Conservation (phyloP, 2,329 filamentous ascomycete species). For the Xylariaceae sp. region DNA sequence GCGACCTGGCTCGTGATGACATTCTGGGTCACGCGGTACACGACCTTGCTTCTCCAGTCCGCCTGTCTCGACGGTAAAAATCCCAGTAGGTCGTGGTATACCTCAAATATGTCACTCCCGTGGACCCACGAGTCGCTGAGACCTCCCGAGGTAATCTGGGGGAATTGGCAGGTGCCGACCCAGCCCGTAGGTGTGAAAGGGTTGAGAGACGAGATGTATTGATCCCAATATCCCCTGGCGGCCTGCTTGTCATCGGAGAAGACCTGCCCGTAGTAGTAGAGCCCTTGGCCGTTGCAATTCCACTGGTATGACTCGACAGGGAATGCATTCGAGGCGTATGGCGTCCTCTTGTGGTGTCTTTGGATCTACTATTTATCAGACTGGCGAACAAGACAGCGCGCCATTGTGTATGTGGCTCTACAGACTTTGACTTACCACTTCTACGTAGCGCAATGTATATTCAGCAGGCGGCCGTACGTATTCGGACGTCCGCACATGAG, state of each 20-base stretch:
- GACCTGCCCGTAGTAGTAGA: slow-evolving; percentile 66
- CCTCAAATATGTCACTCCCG: slow-evolving; percentile 70
- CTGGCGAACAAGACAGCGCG: not conserved
- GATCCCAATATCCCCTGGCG: slow-evolving; percentile 61
- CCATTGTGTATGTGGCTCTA: no score
- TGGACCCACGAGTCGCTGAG: slow-evolving; percentile 73
- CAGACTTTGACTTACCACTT: slow-evolving; percentile 61
- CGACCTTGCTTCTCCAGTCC: slow-evolving; percentile 41
- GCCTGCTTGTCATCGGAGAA: slow-evolving; percentile 27
- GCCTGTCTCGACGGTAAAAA: slow-evolving; percentile 56
- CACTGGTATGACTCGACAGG: slow-evolving; percentile 68
- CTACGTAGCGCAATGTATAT: slow-evolving; percentile 70
- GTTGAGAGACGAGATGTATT: slow-evolving; percentile 58
- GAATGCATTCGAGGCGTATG: slow-evolving; percentile 74
- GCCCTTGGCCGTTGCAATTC: slow-evolving; percentile 65
- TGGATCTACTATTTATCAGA: slow-evolving; percentile 52
- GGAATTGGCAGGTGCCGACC: slow-evolving; percentile 73
- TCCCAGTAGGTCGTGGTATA: slow-evolving; percentile 65
- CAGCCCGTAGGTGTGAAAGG: slow-evolving; percentile 64
- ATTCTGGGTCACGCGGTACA: slow-evolving; percentile 76
- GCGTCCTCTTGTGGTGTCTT: slow-evolving; percentile 80
- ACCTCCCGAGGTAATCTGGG: slow-evolving; percentile 70
- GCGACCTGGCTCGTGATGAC: slow-evolving; percentile 78
- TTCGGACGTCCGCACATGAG: slow-evolving; percentile 65
- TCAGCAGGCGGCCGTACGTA: slow-evolving; percentile 52